phyloP scores from a whole-genome alignment of 345 rosid species.

The Excoecaria agallocha region DNA sequence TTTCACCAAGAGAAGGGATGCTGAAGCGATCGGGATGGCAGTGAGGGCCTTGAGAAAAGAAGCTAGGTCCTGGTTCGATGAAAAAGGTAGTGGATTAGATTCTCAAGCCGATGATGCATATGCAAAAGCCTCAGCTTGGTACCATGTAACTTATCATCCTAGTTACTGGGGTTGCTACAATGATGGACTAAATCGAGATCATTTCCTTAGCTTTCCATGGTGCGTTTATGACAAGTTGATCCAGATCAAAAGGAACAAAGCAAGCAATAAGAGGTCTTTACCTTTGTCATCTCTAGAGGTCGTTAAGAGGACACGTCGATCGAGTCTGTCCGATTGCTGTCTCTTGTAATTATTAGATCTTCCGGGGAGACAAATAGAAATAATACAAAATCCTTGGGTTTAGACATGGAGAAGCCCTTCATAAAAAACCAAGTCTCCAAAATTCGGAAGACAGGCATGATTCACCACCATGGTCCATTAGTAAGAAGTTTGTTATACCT shows the following conservation, averaged over 20 bases:
- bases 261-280: conserved; percentile 1
- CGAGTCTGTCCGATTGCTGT: too few species aligned
- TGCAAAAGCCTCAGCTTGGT: conserved; percentile 81
- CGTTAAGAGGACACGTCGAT: too few species aligned
- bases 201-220: conserved; percentile 80
- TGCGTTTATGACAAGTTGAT: conserved; percentile 60
- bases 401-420: too few species aligned
- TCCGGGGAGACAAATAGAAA: too few species aligned
- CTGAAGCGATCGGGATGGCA: conserved; percentile 44
- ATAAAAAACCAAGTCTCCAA: too few species aligned
- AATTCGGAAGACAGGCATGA: too few species aligned
- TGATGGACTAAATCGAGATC: conserved; percentile 55
- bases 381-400: too few species aligned
- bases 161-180: conserved; percentile 57
- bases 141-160: conserved; percentile 70
- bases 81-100: conserved; percentile 27
- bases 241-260: conserved; percentile 45
- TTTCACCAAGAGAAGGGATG: conserved; percentile 46
- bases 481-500: too few species aligned
- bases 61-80: conserved; percentile 49
- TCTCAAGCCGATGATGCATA: conserved; percentile 20
- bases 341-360: too few species aligned
- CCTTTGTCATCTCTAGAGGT: conserved; percentile 14
- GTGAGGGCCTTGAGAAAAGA: conserved; percentile 50
- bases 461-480: too few species aligned